Evolutionary conservation across 2,329 filamentous ascomycete species (phyloP).

Genomic region (Ilyonectria mors-panacis): DNA sequence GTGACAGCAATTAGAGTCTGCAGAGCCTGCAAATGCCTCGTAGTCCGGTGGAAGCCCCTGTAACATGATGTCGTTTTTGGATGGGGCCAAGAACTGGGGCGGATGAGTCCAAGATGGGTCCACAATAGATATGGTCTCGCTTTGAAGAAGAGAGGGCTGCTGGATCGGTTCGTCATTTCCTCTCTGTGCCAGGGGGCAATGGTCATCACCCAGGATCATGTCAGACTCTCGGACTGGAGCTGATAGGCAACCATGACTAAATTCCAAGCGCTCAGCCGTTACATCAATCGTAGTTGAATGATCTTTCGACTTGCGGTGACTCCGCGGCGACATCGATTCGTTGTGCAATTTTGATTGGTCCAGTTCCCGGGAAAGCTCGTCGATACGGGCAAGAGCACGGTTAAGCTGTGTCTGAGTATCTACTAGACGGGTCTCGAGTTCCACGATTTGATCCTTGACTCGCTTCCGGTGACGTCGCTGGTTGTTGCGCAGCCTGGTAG

Average conservation of each 20-base stretch:
- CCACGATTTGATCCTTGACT: constrained; percentile 56
- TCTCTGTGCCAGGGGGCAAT: not conserved
- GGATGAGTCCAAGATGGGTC: not conserved
- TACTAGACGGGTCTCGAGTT: constrained; percentile 44
- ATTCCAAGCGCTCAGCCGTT: not conserved
- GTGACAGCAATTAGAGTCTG: constrained; percentile 9
- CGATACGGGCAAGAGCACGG: constrained; percentile 10
- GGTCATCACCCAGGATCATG: not conserved
- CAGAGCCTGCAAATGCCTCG: not conserved
- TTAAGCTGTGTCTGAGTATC: constrained; percentile 27
- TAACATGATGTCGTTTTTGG: not conserved
- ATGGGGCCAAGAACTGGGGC: constrained; percentile 1
- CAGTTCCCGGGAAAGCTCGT: constrained; percentile 13
- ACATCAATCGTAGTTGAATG: not conserved
- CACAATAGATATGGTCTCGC: not conserved
- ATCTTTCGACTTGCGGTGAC: not conserved
- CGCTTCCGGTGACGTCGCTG: constrained; percentile 65
- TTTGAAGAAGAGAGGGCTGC: not conserved
- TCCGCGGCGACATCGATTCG: not conserved
- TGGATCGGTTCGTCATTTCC: not conserved
- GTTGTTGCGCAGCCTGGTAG: constrained; percentile 63
- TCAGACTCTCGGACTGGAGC: not conserved
- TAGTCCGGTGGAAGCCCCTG: not conserved
- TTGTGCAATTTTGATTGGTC: not conserved
- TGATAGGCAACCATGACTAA: not conserved